Base-by-base conservation (phyloP, 2,329 filamentous ascomycete species). In the Colletotrichum coccodes region DNA sequence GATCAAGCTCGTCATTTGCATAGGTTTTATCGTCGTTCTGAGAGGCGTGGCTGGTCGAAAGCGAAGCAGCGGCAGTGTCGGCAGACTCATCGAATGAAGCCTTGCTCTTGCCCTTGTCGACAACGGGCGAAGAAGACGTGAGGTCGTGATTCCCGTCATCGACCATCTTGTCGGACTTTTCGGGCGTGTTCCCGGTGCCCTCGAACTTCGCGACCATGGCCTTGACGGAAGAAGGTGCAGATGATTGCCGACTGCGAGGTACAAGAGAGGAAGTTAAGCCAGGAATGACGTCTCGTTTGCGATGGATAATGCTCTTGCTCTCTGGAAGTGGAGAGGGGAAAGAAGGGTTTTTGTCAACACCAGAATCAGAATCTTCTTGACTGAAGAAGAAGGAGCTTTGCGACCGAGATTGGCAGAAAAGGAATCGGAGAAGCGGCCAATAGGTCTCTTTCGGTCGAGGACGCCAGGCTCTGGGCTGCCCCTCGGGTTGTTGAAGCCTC, bases 381-480 rank as follows among this genome's bases (percentile, higher is more conserved):
- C 18, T 12, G 36, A 38, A 38, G 11, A 42, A 68, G 32, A 34
- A 38, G 67, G 47, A 38, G 57, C 21, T 26, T 67, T 59, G 21
- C 68, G 70, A 18, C 63, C 59, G 23, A 71, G 44, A 21, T 56
- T 67, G n/a, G 70, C 50, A 42, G 70, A 68, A 59, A 71, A 71
- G 32, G 64, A 62, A 18, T 64, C 69, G 11, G 59, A 57, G 3
- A 68, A 64, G 21, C 40, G 56, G n/a, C 59, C 53, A 23, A 71
- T 32, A 9, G 70, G 70, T 16, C 64, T 65, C 46, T 71, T 71
- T 42, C 60, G 60, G 28, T 71, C 57, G 6, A 71, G 60, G 12
- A 71, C 36, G n/a, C 70, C 58, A 21, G 62, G 44, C 49, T 63
- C 49, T 7, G 52, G 11, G 53, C 14, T 79, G 0, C 12, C 40